A percentile compares a stretch with the other conserved stretches of the same genome.
Conservation (phyloP, 805 yeast genomes). For the Wickerhamomyces sydowiorum region DNA sequence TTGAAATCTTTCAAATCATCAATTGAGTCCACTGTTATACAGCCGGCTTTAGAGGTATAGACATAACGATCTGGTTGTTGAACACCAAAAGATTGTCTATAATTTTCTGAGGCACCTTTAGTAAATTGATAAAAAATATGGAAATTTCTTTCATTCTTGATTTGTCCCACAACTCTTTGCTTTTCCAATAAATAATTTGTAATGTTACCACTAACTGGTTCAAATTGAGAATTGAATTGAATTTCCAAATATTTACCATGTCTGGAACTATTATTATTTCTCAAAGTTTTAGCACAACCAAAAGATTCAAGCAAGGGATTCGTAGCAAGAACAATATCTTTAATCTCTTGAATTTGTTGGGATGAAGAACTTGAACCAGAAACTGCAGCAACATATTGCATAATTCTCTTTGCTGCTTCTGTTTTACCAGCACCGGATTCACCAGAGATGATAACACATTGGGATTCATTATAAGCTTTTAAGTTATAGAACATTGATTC, state of each 20-base stretch:
- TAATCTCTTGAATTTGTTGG: conserved; percentile 74
- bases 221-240: conserved; percentile 71
- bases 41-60: conserved; percentile 82
- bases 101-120: conserved; percentile 79
- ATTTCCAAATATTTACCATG: conserved; percentile 94
- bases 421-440: conserved; percentile 99
- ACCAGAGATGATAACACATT: conserved; percentile 96
- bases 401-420: conserved; percentile 95
- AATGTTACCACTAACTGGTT: conserved; percentile 93
- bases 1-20: conserved; percentile 76
- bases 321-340: conserved; percentile 97
- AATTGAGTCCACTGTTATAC: conserved; percentile 80
- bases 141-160: conserved; percentile 87
- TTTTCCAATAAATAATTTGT: conserved; percentile 93
- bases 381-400: conserved; percentile 93
- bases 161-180: conserved; percentile 95
- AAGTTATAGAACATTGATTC: conserved; percentile 94
- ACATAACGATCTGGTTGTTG: conserved; percentile 91
- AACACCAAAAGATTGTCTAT: conserved; percentile 81
- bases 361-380: conserved; percentile 63
- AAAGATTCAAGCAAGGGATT: conserved; percentile 87
- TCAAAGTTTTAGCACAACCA: conserved; percentile 89
- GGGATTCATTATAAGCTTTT: conserved; percentile 90
- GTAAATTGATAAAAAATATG: conserved; percentile 96
- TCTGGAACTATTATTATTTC: conserved; percentile 86